Conservation (phyloP, 2,329 filamentous ascomycete species). For the Microascus cirrosus region DNA sequence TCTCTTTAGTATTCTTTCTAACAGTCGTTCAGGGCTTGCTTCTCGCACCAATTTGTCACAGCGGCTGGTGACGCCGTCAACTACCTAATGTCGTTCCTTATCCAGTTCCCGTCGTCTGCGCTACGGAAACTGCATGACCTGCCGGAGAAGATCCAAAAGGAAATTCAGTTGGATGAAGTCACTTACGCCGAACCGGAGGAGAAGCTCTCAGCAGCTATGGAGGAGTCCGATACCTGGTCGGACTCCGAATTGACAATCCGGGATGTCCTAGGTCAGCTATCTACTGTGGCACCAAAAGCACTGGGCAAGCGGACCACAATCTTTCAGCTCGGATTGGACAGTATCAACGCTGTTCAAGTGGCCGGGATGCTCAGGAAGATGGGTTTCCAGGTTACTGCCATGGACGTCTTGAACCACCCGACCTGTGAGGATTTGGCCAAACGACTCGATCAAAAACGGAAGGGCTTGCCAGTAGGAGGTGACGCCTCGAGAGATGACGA, state of each 20-base stretch:
- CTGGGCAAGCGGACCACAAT: constrained; percentile 60
- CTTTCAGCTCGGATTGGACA: constrained; percentile 82
- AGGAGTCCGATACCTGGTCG: constrained; percentile 27
- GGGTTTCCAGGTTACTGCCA: constrained; percentile 49
- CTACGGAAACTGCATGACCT: not conserved
- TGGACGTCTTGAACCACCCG: constrained; percentile 61
- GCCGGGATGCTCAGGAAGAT: constrained; percentile 53
- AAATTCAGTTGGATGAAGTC: not conserved
- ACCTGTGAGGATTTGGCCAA: constrained; percentile 22
- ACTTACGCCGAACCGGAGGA: constrained; percentile 10
- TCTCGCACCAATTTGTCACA: not conserved
- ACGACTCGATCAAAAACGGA: not conserved
- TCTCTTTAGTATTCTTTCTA: not conserved
- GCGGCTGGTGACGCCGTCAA: constrained; percentile 19
- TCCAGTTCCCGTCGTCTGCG: constrained; percentile 1
- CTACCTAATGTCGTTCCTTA: constrained; percentile 7
- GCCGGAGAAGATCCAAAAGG: not conserved
- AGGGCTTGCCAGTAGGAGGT: not conserved
- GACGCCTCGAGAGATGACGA: not conserved
- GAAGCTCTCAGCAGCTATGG: not conserved
- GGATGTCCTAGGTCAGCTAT: constrained; percentile 45
- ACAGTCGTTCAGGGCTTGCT: not conserved
- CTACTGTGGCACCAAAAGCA: constrained; percentile 31
- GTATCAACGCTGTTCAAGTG: constrained; percentile 75
- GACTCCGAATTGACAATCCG: constrained; percentile 40